Evolutionary conservation across 2,329 filamentous ascomycete species (phyloP).

Genomic region (Sclerotinia nivalis): DNA sequence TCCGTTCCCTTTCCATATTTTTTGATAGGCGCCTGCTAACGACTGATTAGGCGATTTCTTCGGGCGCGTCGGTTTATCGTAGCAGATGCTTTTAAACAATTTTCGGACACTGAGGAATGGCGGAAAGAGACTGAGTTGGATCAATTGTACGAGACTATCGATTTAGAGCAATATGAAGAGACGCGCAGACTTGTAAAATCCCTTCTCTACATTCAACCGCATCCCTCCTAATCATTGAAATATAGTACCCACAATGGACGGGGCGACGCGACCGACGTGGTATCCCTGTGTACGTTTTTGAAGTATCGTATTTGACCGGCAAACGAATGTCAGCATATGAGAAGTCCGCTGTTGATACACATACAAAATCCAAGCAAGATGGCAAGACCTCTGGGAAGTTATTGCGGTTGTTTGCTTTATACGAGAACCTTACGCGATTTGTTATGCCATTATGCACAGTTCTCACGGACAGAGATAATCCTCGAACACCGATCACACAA

Average conservation of each 20-base stretch:
- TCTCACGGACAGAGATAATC: conserved; percentile 68
- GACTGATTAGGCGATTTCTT: conserved; percentile 68
- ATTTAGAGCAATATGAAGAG: conserved; percentile 79
- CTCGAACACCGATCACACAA: conserved; percentile 84
- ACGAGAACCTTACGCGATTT: conserved; percentile 89
- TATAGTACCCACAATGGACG: conserved; percentile 90
- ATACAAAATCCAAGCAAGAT: conserved; percentile 62
- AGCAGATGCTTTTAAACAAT: conserved; percentile 77
- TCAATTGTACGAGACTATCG: conserved; percentile 81
- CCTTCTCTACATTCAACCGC: conserved; percentile 27
- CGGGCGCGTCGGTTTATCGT: conserved; percentile 81
- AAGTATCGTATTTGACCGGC: conserved; percentile 78
- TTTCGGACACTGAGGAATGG: conserved; percentile 87
- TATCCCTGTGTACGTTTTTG: conserved; percentile 89
- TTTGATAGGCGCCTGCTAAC: conserved; percentile 13
- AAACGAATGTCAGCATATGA: conserved; percentile 82
- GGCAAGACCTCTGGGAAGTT: conserved; percentile 72
- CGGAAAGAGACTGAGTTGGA: conserved; percentile 76
- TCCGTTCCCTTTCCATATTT: conserved; percentile 9
- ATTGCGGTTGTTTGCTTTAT: conserved; percentile 84
- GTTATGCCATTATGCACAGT: conserved; percentile 81
- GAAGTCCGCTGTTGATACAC: conserved; percentile 55
- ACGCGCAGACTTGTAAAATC: conserved; percentile 68
- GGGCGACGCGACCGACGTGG: conserved; percentile 86
- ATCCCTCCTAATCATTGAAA: conserved; percentile 26